A percentile compares a stretch with the other conserved stretches of the same genome.
These are phyloP conservation scores for Beauveria scarabaeidicola DNA, from an alignment of 2,329 filamentous ascomycete species.

Conservation along the genomic window DNA sequence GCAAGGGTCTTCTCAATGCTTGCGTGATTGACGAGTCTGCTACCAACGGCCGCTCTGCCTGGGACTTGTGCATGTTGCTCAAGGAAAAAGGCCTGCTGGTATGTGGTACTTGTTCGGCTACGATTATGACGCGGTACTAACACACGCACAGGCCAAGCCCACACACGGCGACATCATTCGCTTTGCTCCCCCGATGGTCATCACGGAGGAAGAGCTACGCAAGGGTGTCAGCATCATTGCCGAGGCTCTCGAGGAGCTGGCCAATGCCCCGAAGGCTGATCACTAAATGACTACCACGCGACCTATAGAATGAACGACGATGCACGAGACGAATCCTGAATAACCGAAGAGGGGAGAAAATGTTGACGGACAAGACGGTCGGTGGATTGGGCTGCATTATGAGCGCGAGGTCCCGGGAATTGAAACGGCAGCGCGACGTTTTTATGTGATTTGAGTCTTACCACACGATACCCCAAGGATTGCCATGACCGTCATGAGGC, in stretches of 20 bases:
- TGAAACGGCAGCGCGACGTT: conserved; percentile 8
- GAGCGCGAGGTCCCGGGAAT: conserved; percentile 12
- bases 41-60: conserved; percentile 78
- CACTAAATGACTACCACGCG: conserved; percentile 22
- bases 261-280: conserved; percentile 38
- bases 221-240: conserved; percentile 71
- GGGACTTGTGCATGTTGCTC: conserved; percentile 92
- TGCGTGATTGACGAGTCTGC: conserved; percentile 90
- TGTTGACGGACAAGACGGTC: not conserved
- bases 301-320: not conserved
- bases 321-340: not conserved
- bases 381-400: conserved; percentile 7
- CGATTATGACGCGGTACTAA: not conserved
- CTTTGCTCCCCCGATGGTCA: conserved; percentile 91
- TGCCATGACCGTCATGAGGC: conserved; percentile 13
- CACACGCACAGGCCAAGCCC: conserved; percentile 70
- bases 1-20: conserved; percentile 91
- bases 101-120: conserved; percentile 28
- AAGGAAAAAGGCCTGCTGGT: conserved; percentile 93
- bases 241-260: conserved; percentile 74
- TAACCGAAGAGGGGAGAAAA: not conserved
- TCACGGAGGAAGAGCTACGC: conserved; percentile 78
- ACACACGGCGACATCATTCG: conserved; percentile 98
- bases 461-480: conserved; percentile 12
- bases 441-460: conserved; percentile 10